These are phyloP conservation scores for Picochlorum sp. DNA, from an alignment of 139 green algal species.

Conservation along the genomic window DNA sequence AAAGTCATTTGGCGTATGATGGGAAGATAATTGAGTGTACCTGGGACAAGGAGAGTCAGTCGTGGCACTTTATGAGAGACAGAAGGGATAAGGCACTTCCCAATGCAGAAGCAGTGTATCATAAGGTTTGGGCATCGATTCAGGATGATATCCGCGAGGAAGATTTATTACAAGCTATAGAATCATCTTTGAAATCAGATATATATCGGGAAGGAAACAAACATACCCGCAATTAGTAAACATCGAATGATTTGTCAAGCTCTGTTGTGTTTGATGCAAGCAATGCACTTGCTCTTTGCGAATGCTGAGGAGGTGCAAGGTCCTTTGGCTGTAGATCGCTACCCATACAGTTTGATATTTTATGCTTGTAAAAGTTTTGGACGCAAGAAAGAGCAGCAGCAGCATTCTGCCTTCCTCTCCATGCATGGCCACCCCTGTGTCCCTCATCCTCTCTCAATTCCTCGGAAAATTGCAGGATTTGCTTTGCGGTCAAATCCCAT, in stretches of 20 bases:
- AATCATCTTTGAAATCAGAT: slow-evolving; percentile 4
- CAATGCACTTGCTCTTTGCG: slow-evolving; percentile 37
- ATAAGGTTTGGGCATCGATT: slow-evolving; percentile 44
- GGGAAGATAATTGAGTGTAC: slow-evolving; percentile 75
- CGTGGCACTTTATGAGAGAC: slow-evolving; percentile 77
- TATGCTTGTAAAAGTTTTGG: slow-evolving; percentile 41
- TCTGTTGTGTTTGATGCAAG: slow-evolving; percentile 38
- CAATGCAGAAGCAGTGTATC: slow-evolving; percentile 69
- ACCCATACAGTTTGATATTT: slow-evolving; percentile 34
- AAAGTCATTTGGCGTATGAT: slow-evolving; percentile 26
- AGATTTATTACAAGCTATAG: slow-evolving; percentile 26
- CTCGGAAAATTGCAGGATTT: slow-evolving; percentile 48
- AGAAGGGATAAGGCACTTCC: slow-evolving; percentile 73
- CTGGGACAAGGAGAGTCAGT: slow-evolving; percentile 39
- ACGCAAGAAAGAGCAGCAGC: slow-evolving; percentile 28
- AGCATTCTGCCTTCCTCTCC: slow-evolving; percentile 44
- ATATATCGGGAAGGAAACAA: slow-evolving; percentile 17
- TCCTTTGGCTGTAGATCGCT: slow-evolving; percentile 45
- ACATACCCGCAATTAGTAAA: slow-evolving; percentile 24
- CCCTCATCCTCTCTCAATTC: slow-evolving; percentile 32
- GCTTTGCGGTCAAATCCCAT: slow-evolving; percentile 45
- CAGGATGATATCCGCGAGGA: slow-evolving; percentile 44
- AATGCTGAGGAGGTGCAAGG: slow-evolving; percentile 42
- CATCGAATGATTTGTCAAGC: slow-evolving; percentile 37
- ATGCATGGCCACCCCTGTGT: slow-evolving; percentile 24